A percentile compares a stretch with the other conserved stretches of the same genome.
Evolutionary conservation across 129 eudicot species (phyloP).

Genomic region (Lactuca sativa): DNA sequence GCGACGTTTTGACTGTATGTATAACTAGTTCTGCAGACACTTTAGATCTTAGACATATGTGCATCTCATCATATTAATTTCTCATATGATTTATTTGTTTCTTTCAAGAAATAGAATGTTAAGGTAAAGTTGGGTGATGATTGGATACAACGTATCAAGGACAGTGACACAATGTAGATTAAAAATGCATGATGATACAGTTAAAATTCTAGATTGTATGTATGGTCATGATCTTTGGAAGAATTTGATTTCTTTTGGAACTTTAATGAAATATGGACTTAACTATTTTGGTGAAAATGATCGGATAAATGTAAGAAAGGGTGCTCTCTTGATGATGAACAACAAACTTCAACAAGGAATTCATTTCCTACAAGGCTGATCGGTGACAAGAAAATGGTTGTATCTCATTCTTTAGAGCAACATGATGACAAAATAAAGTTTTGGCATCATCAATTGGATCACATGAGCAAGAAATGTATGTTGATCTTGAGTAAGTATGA

Average conservation of each 20-base stretch:
- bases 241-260: background rate
- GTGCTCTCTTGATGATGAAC: background rate
- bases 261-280: background rate
- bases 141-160: background rate
- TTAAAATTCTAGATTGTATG: background rate
- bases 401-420: background rate
- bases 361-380: too few species aligned
- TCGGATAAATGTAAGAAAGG: too few species aligned
- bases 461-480: too few species aligned
- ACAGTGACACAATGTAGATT: background rate
- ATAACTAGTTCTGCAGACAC: too few species aligned
- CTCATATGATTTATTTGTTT: background rate
- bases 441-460: background rate
- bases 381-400: background rate
- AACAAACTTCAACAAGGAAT: too few species aligned
- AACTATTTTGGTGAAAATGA: background rate
- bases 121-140: background rate
- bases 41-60: too few species aligned
- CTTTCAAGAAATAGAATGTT: background rate
- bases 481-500: too few species aligned
- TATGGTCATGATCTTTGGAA: background rate
- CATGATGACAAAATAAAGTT: background rate
- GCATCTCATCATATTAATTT: background rate
- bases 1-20: too few species aligned
- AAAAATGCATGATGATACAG: background rate